These are phyloP conservation scores for Rosa persica DNA, from an alignment of 306 rosid species.

Conservation along the genomic window DNA sequence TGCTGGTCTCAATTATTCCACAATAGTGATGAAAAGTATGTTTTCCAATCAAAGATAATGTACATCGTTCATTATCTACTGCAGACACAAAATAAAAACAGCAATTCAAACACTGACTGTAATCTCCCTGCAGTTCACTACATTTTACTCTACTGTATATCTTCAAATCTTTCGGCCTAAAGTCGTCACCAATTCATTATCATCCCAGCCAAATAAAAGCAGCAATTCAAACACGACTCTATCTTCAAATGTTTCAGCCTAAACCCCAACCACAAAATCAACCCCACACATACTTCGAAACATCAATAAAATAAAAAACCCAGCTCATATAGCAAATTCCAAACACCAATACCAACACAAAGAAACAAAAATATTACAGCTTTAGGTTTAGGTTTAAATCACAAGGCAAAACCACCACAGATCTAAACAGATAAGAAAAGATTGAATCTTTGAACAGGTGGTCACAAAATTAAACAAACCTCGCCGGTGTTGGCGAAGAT, in stretches of 20 bases:
- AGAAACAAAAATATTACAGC: not conserved
- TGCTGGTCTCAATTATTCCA: too few relatives aligned
- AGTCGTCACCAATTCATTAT: not conserved
- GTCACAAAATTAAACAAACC: slow-evolving; percentile 35
- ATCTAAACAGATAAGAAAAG: not conserved
- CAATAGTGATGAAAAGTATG: too few relatives aligned
- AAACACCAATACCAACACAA: not conserved
- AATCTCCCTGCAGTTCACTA: not conserved
- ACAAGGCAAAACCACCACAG: slow-evolving; percentile 6
- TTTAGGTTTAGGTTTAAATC: not conserved
- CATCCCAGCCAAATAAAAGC: not conserved
- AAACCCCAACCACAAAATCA: not conserved
- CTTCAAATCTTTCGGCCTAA: not conserved
- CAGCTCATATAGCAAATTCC: not conserved
- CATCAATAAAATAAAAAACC: not conserved
- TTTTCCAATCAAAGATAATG: too few relatives aligned
- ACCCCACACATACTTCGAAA: not conserved
- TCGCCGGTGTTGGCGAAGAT: slow-evolving; percentile 80
- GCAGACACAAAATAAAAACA: not conserved
- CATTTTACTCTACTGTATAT: not conserved
- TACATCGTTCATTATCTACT: too few relatives aligned
- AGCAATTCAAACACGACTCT: too few relatives aligned
- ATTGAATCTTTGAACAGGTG: not conserved
- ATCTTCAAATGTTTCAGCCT: not conserved
- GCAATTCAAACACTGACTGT: not conserved